Conservation (phyloP, 345 rosid genomes). For the Pistacia vera region DNA sequence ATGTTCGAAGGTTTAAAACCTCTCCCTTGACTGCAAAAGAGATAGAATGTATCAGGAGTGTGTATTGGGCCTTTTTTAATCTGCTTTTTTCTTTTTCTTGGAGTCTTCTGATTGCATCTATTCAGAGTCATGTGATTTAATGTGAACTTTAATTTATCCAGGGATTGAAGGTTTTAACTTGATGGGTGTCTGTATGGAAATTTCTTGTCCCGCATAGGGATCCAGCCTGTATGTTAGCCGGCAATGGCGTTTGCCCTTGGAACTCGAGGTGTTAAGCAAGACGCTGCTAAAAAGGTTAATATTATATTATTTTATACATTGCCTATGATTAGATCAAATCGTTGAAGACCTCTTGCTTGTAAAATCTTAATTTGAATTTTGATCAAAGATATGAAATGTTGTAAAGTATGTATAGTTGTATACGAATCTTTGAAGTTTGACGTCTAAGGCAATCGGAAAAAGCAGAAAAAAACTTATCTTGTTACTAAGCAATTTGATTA, state of each 20-base stretch:
- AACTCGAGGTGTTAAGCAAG: constrained; percentile 80
- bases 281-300: constrained; percentile 49
- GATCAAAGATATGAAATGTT: no score
- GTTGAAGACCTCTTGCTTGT: no score
- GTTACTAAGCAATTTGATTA: no score
- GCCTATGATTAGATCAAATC: no score
- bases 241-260: constrained; percentile 90
- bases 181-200: constrained; percentile 96
- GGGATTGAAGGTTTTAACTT: constrained; percentile 78
- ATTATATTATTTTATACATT: no score
- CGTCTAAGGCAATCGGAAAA: no score
- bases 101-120: not conserved
- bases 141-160: constrained; percentile 30
- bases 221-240: constrained; percentile 77
- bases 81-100: not conserved
- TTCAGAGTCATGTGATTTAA: constrained; percentile 19
- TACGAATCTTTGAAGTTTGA: no score
- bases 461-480: no score
- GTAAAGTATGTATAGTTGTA: no score
- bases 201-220: constrained; percentile 84
- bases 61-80: constrained; percentile 32
- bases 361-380: no score
- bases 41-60: constrained; percentile 79
- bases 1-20: constrained; percentile 82
- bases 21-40: constrained; percentile 76